A percentile compares a stretch with the other conserved stretches of the same genome.
Conservation (phyloP, 2,329 filamentous ascomycete genomes). For the Penicillium crustosum region DNA sequence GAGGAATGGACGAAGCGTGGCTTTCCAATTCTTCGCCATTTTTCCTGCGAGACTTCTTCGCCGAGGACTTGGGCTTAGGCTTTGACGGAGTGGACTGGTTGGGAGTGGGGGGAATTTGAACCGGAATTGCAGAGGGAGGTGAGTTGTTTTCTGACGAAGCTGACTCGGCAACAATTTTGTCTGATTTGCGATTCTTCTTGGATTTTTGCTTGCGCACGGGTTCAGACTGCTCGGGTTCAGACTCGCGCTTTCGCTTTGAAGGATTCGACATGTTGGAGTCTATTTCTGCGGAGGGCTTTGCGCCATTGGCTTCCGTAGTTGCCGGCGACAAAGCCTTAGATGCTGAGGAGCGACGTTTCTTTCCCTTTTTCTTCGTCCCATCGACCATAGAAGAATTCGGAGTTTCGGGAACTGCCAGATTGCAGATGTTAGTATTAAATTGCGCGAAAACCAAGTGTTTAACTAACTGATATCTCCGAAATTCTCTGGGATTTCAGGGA, state of each 20-base stretch:
- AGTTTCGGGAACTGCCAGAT: conserved; percentile 9
- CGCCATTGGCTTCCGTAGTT: background rate
- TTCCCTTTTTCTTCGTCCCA: conserved; percentile 10
- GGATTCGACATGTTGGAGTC: conserved; percentile 15
- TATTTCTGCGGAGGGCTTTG: background rate
- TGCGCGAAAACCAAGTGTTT: background rate
- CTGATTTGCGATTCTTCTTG: conserved; percentile 8
- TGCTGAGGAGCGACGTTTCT: conserved; percentile 6
- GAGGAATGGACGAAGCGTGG: background rate
- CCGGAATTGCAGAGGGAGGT: background rate
- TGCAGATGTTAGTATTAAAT: background rate
- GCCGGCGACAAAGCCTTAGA: background rate
- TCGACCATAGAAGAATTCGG: background rate
- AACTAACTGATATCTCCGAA: conserved; percentile 3
- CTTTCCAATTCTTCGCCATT: background rate
- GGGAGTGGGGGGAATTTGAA: background rate
- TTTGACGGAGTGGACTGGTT: background rate
- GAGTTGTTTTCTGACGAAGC: background rate
- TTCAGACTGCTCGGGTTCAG: conserved; percentile 17
- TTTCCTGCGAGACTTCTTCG: background rate
- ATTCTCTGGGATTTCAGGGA: background rate
- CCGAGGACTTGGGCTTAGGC: background rate
- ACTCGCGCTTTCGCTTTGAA: conserved; percentile 31
- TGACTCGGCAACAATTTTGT: background rate
- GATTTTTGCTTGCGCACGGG: conserved; percentile 2